Evolutionary conservation across 2,329 filamentous ascomycete species (phyloP), one percentile per base, ranked within the genome.

Genomic region (Aspergillus aculeatinus): DNA sequence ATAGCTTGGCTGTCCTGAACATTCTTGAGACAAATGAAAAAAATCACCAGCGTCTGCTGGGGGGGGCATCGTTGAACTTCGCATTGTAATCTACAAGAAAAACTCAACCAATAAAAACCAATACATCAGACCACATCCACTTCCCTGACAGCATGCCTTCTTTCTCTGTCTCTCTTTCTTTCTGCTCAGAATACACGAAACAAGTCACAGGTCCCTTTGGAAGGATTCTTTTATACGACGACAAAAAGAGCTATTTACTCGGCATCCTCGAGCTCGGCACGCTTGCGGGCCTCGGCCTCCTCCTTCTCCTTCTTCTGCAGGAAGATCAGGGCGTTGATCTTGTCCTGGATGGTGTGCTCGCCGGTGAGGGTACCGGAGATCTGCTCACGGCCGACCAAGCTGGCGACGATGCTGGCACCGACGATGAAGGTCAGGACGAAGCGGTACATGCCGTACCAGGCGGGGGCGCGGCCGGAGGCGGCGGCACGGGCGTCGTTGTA

Each of bases 401-500:
- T 94, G 67, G 91, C 79, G 48, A 95, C 87, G 67, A 97, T 94
- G 63, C 89, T 88, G 48, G 86, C 81, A 44, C 94, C 93, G 29
- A 96, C 93, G 62, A 97, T 84, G 74, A 93, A 94, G 2, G 94
- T 97, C 68, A 97, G 82, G 9, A 96, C 88, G 76, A 96, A 97
- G 35, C 94, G 91, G 80, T 97, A 97, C 53, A 88, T 90, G 61
- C 83, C 84, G 75, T 96, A 97, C 93, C 93, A 97, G 42, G 82
- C 73, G 25, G 93, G 93, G 2, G 89, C 88, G 88, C 90, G 95
- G 65, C 92, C 93, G 47, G 82, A 81, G 55, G 84, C 83, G 9
- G 89, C 84, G 14, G 91, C 91, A 29, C 87, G 84, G 7, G 89
- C 82, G 72, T 97, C 93, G 61, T 87, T 87, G 74, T 94, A 94